Conservation (phyloP, 257 asterid genomes). For the Plantago elongata region DNA sequence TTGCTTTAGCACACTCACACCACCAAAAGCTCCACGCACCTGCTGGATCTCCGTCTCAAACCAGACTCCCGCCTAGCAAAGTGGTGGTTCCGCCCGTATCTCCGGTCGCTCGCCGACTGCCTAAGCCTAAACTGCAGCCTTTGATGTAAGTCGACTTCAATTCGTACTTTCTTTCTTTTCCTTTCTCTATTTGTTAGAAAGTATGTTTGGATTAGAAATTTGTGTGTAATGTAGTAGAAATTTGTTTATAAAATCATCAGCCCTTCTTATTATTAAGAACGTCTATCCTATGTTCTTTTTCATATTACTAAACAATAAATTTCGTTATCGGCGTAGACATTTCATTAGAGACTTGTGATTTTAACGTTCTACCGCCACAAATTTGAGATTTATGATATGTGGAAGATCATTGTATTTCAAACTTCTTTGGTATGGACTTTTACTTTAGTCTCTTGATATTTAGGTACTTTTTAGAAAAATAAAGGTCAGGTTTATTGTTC, state of each 20-base stretch:
- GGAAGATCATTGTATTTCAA: no score
- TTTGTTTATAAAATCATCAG: background rate
- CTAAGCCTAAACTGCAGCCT: slow-evolving; percentile 28
- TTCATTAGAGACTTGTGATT: no score
- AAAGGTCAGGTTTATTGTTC: background rate
- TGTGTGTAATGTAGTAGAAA: background rate
- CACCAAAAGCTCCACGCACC: slow-evolving; percentile 23
- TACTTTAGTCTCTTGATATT: background rate
- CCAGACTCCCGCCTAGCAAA: slow-evolving; percentile 30
- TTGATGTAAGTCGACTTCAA: slow-evolving; percentile 26
- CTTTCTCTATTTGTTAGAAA: background rate
- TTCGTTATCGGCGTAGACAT: no score
- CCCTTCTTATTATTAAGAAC: no score
- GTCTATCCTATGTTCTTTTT: no score
- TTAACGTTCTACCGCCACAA: no score
- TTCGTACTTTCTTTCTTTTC: slow-evolving; percentile 1
- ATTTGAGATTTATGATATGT: no score
- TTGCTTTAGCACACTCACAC: slow-evolving; percentile 32
- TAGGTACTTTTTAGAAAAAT: background rate
- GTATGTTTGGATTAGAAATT: background rate
- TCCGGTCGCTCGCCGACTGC: slow-evolving; percentile 27
- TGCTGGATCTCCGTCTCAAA: slow-evolving; percentile 28
- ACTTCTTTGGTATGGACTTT: no score
- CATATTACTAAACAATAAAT: no score
- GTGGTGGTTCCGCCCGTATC: slow-evolving; percentile 35